Evolutionary conservation across 768 basidiomycete genomes (phyloP).

Genomic region (Phanerochaete carnosa): DNA sequence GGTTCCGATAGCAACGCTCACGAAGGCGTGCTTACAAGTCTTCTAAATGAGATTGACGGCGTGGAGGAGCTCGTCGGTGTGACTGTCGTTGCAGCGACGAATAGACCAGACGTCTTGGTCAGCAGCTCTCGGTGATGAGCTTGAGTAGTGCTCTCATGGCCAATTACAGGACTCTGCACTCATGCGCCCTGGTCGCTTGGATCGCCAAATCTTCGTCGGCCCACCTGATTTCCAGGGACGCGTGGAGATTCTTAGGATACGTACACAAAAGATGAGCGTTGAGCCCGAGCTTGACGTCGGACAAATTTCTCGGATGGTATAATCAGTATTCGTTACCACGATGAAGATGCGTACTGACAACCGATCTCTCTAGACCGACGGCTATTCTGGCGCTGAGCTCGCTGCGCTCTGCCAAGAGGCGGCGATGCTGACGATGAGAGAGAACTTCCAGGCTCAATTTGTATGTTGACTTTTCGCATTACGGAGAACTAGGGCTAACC

Average conservation of each 20-base stretch:
- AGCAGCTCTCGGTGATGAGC: no score
- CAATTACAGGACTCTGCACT: constrained; percentile 93
- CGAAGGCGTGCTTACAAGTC: constrained; percentile 87
- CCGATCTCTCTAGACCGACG: constrained; percentile 63
- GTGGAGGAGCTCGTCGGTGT: constrained; percentile 93
- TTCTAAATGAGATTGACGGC: constrained; percentile 98
- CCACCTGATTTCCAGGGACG: constrained; percentile 81
- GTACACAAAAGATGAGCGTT: constrained; percentile 76
- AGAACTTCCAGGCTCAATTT: constrained; percentile 70
- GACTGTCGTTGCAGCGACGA: constrained; percentile 95
- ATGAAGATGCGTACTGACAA: not conserved
- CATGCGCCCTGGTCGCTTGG: constrained; percentile 92
- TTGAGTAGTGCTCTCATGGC: no score
- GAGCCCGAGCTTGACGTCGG: constrained; percentile 64
- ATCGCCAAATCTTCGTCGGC: constrained; percentile 91
- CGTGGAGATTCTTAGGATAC: constrained; percentile 81
- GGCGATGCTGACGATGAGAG: constrained; percentile 87
- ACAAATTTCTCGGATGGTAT: constrained; percentile 67
- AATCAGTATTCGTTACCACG: not conserved
- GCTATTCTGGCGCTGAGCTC: constrained; percentile 96
- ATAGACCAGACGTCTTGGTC: constrained; percentile 89
- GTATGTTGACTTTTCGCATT: constrained; percentile 42
- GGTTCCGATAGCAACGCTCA: constrained; percentile 54
- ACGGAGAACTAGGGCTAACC: not conserved
- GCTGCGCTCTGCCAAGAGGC: constrained; percentile 94